Evolutionary conservation across 768 basidiomycete genomes (phyloP).

Genomic region (Cystobasidium ongulense): DNA sequence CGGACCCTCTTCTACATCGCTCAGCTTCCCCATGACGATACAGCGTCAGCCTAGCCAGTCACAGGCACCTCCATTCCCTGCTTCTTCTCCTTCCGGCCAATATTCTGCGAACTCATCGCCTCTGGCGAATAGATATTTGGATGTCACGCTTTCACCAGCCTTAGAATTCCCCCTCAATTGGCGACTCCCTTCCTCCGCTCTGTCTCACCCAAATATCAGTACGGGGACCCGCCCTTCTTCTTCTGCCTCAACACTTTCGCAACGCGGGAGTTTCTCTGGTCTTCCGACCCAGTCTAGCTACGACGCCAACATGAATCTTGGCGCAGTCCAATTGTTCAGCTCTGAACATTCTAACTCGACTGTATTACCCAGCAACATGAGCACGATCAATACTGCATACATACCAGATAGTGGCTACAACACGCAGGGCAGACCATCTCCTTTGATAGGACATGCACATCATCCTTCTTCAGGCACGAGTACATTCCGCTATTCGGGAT

Average conservation of each 20-base stretch:
- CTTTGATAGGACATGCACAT: not conserved
- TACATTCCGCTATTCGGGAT: not conserved
- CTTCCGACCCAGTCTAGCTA: not conserved
- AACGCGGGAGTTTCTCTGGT: not conserved
- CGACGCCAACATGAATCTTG: no score
- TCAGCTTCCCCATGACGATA: no score
- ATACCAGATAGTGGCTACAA: not conserved
- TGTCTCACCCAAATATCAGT: not conserved
- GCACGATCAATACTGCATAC: not conserved
- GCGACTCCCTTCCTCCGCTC: not conserved
- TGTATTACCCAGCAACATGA: not conserved
- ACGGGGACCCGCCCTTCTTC: not conserved
- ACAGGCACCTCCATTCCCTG: not conserved
- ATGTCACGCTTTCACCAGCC: not conserved
- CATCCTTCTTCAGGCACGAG: not conserved
- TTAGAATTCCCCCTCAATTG: not conserved
- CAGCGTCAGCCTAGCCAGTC: not conserved
- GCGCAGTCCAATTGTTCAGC: no score
- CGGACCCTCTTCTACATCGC: not conserved
- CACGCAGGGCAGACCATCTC: not conserved
- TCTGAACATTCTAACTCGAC: no score
- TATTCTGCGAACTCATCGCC: not conserved
- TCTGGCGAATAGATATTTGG: not conserved
- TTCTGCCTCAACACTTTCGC: not conserved
- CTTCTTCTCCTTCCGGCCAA: not conserved